Evolutionary conservation across 345 rosid genomes (phyloP), one percentile per base, ranked within the genome.

Genomic region (Linum tenue): DNA sequence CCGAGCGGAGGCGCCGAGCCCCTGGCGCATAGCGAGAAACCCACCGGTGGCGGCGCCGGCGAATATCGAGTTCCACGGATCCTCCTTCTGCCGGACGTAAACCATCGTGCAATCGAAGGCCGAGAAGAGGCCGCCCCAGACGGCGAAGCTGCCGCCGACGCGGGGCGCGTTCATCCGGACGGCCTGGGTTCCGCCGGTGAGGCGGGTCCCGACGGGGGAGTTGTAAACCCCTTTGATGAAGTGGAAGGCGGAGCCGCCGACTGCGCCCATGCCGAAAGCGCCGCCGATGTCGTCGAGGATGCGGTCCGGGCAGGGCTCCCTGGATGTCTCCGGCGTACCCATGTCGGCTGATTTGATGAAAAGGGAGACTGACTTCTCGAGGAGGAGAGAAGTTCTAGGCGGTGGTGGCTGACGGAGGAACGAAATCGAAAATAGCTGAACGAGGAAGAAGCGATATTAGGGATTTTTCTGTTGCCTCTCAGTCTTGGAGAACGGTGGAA

Each of bases 11-110:
- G 95, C 77, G 2, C 71, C 68, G 0, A 80, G 62, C 1, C 97
- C 97, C 73, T 80, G 90, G 3, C 95, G 85, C 88, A 90, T 69
- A 59, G 81, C 57, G 58, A 90, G 84, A 73, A 87, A 74, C 0
- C 95, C 97, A 3, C 92, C 97, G 0, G 97, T 83, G 69, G 92
- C 86, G 41, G 95, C 95, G 9, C 95, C 97, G 10, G 97, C 83
- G 38, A 87, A 35, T 76, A 87, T 84, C 43, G 95, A 87, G 75
- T 90, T 90, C 95, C 95, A 90, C 5, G 97, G 97, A 59, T 90
- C 97, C 64, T 90, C 95, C 76, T 90, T 90, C 84, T 90, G 95
- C 43, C 97, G 89, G 37, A 70, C 70, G 77, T 83, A 90, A 59
- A 86, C 92, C 87, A 83, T 71, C 57, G 90, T 62, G 76, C 97